Conservation (phyloP, 2,329 filamentous ascomycete species). For the Talaromyces rugulosus region DNA sequence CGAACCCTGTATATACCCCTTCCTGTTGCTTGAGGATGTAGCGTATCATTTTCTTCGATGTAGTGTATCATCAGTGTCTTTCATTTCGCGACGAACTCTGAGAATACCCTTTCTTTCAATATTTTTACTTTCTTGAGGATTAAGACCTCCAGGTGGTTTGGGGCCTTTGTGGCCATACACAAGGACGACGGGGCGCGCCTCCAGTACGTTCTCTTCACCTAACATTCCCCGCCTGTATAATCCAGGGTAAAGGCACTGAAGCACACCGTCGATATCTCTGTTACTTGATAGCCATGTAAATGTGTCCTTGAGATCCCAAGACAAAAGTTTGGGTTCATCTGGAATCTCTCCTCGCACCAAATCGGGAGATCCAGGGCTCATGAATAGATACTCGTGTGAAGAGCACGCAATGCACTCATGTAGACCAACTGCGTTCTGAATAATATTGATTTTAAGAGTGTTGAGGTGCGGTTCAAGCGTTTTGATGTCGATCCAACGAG, state of each 20-base stretch:
- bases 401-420: not conserved
- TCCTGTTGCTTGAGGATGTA: too few species aligned
- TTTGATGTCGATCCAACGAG: not conserved
- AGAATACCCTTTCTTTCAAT: too few species aligned
- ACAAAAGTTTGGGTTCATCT: not conserved
- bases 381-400: conserved; percentile 1
- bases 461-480: not conserved
- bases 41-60: too few species aligned
- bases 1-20: too few species aligned
- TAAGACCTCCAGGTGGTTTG: not conserved
- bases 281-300: not conserved
- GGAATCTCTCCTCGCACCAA: conserved; percentile 2
- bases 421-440: not conserved
- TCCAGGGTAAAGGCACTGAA: conserved; percentile 1
- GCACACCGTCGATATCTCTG: not conserved
- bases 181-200: not conserved
- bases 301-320: not conserved
- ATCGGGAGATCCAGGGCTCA: not conserved
- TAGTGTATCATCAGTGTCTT: too few species aligned
- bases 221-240: not conserved
- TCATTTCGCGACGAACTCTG: not conserved
- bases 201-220: not conserved
- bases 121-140: not conserved
- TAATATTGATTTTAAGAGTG: not conserved
- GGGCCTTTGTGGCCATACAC: not conserved